phyloP scores from a whole-genome alignment of 2,329 filamentous ascomycete species.

The Stemphylium lycopersici region DNA sequence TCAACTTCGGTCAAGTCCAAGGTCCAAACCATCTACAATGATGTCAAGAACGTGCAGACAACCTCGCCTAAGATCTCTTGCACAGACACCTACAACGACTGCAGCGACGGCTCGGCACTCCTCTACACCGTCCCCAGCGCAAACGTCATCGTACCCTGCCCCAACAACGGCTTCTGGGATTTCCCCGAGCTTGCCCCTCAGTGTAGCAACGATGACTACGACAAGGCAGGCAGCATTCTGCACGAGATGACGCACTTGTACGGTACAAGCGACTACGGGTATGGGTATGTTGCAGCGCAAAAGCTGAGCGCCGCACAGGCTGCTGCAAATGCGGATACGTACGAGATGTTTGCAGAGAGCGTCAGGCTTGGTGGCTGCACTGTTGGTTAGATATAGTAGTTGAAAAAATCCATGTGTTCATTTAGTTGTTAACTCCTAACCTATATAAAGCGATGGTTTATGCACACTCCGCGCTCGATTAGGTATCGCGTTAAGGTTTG shows the following conservation, averaged over 20 bases:
- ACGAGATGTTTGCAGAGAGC: background rate
- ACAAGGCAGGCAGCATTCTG: background rate
- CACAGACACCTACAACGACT: conserved; percentile 18
- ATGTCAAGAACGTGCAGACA: conserved; percentile 19
- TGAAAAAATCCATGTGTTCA: background rate
- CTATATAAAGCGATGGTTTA: too few species aligned
- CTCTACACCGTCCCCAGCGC: conserved; percentile 5
- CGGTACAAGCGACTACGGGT: background rate
- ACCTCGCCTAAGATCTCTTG: conserved; percentile 22
- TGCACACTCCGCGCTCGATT: too few species aligned
- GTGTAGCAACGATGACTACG: background rate
- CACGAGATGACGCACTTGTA: background rate
- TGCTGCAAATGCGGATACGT: background rate
- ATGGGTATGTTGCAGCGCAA: background rate
- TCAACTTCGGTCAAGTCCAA: conserved; percentile 19
- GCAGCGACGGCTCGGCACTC: conserved; percentile 15
- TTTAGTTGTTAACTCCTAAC: too few species aligned
- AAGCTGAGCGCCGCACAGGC: background rate
- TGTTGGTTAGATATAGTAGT: background rate
- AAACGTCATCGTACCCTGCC: background rate
- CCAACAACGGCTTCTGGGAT: background rate
- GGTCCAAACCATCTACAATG: conserved; percentile 18
- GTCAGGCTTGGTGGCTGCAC: background rate
- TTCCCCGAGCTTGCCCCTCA: background rate
- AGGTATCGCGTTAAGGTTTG: too few species aligned